These are phyloP conservation scores for Plectosphaerella sp. DNA, from an alignment of 2,329 filamentous ascomycete species.

Conservation along the genomic window DNA sequence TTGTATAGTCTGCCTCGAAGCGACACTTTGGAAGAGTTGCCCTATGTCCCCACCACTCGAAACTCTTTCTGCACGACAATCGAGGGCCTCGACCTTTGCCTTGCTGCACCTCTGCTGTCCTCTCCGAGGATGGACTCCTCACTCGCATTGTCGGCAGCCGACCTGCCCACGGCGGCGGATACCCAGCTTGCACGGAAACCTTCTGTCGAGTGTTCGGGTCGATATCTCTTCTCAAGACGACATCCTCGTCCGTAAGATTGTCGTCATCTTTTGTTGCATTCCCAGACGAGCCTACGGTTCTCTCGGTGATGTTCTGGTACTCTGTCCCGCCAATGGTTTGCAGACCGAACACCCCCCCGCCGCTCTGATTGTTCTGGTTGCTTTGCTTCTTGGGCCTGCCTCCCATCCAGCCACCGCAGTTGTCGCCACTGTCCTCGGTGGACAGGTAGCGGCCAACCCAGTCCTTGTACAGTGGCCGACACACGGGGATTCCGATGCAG, in stretches of 20 bases:
- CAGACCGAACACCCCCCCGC: conserved; percentile 2
- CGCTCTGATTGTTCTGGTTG: not conserved
- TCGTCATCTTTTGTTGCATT: not conserved
- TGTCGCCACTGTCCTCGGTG: not conserved
- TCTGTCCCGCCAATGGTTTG: conserved; percentile 9
- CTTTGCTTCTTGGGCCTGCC: not conserved
- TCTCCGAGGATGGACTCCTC: not conserved
- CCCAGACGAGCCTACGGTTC: not conserved
- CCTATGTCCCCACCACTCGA: not conserved
- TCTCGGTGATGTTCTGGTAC: conserved; percentile 1
- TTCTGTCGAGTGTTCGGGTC: not conserved
- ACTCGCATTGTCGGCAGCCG: not conserved
- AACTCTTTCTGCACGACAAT: not conserved
- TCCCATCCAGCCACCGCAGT: not conserved
- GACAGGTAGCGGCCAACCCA: conserved; percentile 2
- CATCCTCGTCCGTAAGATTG: not conserved
- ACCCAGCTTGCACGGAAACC: not conserved
- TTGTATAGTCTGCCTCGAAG: too few species aligned
- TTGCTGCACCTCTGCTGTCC: not conserved
- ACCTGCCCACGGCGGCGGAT: not conserved
- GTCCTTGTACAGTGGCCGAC: conserved; percentile 28
- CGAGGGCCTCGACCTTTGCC: not conserved
- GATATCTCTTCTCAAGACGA: not conserved
- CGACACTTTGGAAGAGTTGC: too few species aligned
- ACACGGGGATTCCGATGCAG: conserved; percentile 33